Conservation (phyloP, 2,329 filamentous ascomycete genomes). For the Arthroderma uncinatum region DNA sequence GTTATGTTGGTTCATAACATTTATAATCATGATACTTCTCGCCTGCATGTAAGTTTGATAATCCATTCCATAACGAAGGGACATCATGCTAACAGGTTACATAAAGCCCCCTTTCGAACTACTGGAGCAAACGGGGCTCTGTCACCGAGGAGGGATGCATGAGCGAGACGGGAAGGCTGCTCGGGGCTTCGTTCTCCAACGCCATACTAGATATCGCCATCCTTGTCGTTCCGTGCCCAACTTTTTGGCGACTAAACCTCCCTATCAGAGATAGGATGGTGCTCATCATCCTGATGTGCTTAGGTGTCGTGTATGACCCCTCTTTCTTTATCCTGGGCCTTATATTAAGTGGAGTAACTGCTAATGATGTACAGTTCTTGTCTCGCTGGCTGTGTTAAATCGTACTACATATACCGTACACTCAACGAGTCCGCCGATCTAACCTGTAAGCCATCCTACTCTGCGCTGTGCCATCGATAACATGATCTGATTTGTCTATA, state of each 20-base stretch:
- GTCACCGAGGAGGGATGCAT: too few relatives aligned
- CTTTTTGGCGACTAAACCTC: slow-evolving; percentile 11
- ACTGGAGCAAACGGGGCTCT: too few relatives aligned
- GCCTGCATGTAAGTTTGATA: slow-evolving; percentile 14
- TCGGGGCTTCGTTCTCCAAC: slow-evolving; percentile 9
- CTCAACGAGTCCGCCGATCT: too few relatives aligned
- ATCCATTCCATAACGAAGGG: too few relatives aligned
- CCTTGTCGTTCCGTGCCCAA: slow-evolving; percentile 13
- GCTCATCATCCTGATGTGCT: slow-evolving; percentile 14
- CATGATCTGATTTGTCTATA: neutral
- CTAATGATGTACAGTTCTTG: too few relatives aligned
- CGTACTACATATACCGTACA: too few relatives aligned
- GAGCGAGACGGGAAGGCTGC: too few relatives aligned
- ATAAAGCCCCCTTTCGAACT: slow-evolving; percentile 10
- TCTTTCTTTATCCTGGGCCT: neutral
- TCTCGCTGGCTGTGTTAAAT: neutral
- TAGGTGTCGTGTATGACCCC: slow-evolving; percentile 12
- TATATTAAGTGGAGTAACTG: too few relatives aligned
- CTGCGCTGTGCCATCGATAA: too few relatives aligned
- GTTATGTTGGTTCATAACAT: too few relatives aligned
- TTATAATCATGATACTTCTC: slow-evolving; percentile 10
- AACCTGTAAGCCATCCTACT: too few relatives aligned
- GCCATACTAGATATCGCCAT: slow-evolving; percentile 13
- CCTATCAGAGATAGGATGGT: slow-evolving; percentile 11
- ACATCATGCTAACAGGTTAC: too few relatives aligned